phyloP scores from a whole-genome alignment of 306 rosid species.

The Pyrus betulifolia region DNA sequence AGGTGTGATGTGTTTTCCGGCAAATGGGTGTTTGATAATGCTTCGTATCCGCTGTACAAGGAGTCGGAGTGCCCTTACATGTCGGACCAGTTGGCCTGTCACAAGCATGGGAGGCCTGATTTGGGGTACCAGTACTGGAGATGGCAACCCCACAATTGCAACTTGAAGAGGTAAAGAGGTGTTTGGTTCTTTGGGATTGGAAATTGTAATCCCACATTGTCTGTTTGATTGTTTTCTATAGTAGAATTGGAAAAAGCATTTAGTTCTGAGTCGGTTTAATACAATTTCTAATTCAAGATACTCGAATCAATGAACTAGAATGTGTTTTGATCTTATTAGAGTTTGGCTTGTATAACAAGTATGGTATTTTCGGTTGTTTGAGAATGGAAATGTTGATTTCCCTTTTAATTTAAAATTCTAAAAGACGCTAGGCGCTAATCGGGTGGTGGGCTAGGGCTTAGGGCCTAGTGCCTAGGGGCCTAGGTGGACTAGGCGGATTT shows the following conservation, averaged over 20 bases:
- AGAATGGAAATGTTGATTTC: not conserved
- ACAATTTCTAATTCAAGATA: not conserved
- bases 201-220: not conserved
- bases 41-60: slow-evolving; percentile 63
- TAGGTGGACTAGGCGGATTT: too few species aligned
- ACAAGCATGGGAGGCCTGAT: slow-evolving; percentile 87
- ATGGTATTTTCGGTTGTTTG: not conserved
- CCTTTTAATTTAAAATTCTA: not conserved
- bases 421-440: too few species aligned
- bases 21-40: slow-evolving; percentile 79
- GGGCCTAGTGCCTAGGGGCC: too few species aligned
- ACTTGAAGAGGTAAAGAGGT: slow-evolving; percentile 88
- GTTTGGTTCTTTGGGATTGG: not conserved
- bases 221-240: not conserved
- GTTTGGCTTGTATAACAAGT: not conserved
- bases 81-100: slow-evolving; percentile 98
- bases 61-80: slow-evolving; percentile 79
- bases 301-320: not conserved
- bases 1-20: slow-evolving; percentile 82
- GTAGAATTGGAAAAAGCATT: not conserved
- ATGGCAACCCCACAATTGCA: slow-evolving; percentile 95
- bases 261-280: not conserved
- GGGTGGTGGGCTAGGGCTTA: too few species aligned
- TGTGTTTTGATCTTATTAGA: not conserved
- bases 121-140: slow-evolving; percentile 80